Base-by-base conservation (phyloP, 169 alveolate species). In the Amoebophrya sp. region DNA sequence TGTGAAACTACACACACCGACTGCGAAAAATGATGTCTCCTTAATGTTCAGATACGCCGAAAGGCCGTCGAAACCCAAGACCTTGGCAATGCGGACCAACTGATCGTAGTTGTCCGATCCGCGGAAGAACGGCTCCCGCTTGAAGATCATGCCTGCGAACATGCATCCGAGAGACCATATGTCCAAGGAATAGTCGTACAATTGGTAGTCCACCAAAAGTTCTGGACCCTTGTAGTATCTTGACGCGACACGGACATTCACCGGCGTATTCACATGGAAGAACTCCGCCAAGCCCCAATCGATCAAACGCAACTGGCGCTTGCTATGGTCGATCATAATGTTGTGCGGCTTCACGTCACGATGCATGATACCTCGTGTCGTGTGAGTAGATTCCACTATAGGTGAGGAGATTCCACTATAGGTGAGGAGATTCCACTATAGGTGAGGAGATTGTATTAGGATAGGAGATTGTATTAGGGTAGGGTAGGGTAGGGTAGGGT, bases 251-350 rank as follows among this genome's bases (percentile, higher is more conserved):
- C 99, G 95, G 26, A 99, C 99, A 94, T 98, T 99, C 95, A 98
- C 98, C 93, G 98, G 99, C 92, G 97, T 96, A 23, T 97, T 98
- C 26, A 99, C 99, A 93, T 97, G 99, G 91, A 98, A 99, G 95
- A 97, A 99, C 95, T 99, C 99, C 40, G 99, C 99, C 40, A 99
- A 96, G 14, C 99, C 99, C 99, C 99, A 99, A 93, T 99, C 99
- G 91, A 98, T 98, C 65, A 98, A 94, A 78, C 93, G n/a, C 93
- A 34, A 76, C 90, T 94, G 90, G 1, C 92, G 54, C 91, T 90
- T 91, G 53, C 95, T 96, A 92, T 97, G 99, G 95, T 98, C 99
- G 54, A 98, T 97, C 97, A 98, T 98, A 54, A 98, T 97, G 95
- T 99, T 99, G 93, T 98, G 99, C 55, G 99, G 99, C 94, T 98